phyloP scores from a whole-genome alignment of 352 stramenopile genomes.

The Globisporangium perplexum region DNA sequence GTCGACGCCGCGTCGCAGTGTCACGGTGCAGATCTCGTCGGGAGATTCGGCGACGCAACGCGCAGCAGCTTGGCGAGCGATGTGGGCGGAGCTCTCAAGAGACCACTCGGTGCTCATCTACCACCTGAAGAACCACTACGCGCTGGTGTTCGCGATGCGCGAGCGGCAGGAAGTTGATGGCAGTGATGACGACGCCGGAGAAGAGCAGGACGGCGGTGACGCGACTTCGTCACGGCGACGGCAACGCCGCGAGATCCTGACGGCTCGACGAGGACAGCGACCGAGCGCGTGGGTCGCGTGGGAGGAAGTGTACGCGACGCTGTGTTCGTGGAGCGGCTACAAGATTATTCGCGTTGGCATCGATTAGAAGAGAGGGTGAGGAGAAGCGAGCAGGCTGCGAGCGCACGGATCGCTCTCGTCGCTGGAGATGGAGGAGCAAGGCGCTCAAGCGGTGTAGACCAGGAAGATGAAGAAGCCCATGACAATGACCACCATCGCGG shows the following conservation, averaged over 20 bases:
- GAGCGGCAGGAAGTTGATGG: constrained; percentile 26
- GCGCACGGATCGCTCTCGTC: too few species aligned
- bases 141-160: constrained; percentile 58
- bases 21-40: not conserved
- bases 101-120: constrained; percentile 33
- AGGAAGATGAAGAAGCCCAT: constrained; percentile 70
- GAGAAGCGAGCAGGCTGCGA: not conserved
- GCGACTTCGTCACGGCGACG: too few species aligned
- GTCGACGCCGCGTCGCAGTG: not conserved
- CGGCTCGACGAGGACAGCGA: constrained; percentile 52
- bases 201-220: not conserved
- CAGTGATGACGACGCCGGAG: too few species aligned
- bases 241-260: constrained; percentile 39
- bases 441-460: constrained; percentile 36
- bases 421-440: not conserved
- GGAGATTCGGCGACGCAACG: constrained; percentile 11
- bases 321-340: constrained; percentile 60
- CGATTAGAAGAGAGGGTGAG: not conserved
- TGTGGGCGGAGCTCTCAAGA: constrained; percentile 17
- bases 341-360: constrained; percentile 37
- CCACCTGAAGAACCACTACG: constrained; percentile 83
- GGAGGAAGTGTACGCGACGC: constrained; percentile 38
- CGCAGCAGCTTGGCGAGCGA: constrained; percentile 8
- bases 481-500: constrained; percentile 46
- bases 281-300: constrained; percentile 58